Base-by-base conservation (phyloP, 1,284 basidiomycete genomes). In the Paramarasmius palmivorus region DNA sequence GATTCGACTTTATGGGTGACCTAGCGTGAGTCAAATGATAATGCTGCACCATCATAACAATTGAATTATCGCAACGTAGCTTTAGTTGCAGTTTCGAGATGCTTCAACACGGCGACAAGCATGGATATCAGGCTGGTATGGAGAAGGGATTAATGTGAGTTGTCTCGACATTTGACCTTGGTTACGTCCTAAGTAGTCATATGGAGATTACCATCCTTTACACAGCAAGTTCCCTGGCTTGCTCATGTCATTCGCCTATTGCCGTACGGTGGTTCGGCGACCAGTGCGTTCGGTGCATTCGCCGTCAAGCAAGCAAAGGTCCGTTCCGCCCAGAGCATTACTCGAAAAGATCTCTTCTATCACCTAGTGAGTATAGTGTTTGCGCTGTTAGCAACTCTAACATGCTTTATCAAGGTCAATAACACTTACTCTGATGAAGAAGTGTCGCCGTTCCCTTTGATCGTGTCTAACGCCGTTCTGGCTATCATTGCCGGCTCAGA, bases 401-500 rank as follows among this genome's bases (percentile, higher is more conserved):
- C 42, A 7, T 26, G 25, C 23, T 6, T 6, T n/a, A 14, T 15
- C n/a, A 15, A 45, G 42, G 10, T 45, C 15, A 26, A 23, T 26
- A 26, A 45, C 10, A 26, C 10, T 5, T 42, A 49, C 32, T 9
- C 23, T 14, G 40, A 50, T 2, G 52, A 51, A 4, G 51, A 49
- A 12, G 36, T 50, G 9, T 26, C 29, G 3, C 17, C 48, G 10
- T 49, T 54, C 14, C 49, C 45, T 6, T 36, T 60, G 3, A 49
- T 58, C 20, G 50, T 49, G 10, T 48, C 50, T 12, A 52, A 57
- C 9, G 53, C 50, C 7, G 37, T 58, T 19, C 47, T 53, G 3
- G 55, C 51, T 6, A 57, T 66, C 25, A 50, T 64, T 9, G 66
- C 63, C 17, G 67, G 67, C 12, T 65, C 67, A 3, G 67, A 68